Percentiles rank a stretch among this genome's conserved stretches.
These are phyloP conservation scores for Arabidopsis suecica DNA, from an alignment of 345 rosid species.

Conservation along the genomic window DNA sequence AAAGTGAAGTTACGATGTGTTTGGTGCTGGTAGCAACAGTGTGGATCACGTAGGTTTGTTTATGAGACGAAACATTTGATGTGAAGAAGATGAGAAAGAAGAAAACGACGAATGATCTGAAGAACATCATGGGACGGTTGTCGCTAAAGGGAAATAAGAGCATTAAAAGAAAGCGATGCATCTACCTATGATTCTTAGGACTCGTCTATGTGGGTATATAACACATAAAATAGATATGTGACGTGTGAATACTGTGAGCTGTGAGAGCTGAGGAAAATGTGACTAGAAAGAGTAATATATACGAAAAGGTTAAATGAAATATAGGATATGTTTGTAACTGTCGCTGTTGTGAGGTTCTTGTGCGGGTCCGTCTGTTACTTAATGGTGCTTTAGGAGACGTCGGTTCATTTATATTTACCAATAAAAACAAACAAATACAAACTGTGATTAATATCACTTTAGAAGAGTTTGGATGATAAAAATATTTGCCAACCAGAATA, in stretches of 20 bases:
- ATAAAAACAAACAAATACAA: conserved; percentile 22
- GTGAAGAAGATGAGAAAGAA: conserved; percentile 33
- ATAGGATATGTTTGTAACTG: conserved; percentile 42
- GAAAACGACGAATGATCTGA: conserved; percentile 35
- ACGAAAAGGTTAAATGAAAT: background rate
- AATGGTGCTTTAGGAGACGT: conserved; percentile 33
- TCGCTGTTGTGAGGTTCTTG: conserved; percentile 36
- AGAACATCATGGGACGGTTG: conserved; percentile 42
- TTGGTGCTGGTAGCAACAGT: conserved; percentile 55
- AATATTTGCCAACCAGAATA: conserved; percentile 2
- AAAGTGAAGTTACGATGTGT: conserved; percentile 39
- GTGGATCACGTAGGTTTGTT: conserved; percentile 68
- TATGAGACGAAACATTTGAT: conserved; percentile 44
- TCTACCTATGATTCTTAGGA: conserved; percentile 23
- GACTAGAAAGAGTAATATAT: conserved; percentile 22
- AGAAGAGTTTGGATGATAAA: background rate
- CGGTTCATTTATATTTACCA: conserved; percentile 33
- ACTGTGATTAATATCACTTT: conserved; percentile 6
- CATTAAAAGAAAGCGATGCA: conserved; percentile 32
- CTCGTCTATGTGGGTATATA: conserved; percentile 19
- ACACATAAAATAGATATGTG: conserved; percentile 29
- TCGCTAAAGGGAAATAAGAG: conserved; percentile 25
- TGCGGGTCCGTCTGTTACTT: conserved; percentile 21
- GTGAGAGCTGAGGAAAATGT: conserved; percentile 47
- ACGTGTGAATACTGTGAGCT: conserved; percentile 44